Base-by-base conservation (phyloP, 2,329 filamentous ascomycete genomes). In the Sarocladium oryzae region DNA sequence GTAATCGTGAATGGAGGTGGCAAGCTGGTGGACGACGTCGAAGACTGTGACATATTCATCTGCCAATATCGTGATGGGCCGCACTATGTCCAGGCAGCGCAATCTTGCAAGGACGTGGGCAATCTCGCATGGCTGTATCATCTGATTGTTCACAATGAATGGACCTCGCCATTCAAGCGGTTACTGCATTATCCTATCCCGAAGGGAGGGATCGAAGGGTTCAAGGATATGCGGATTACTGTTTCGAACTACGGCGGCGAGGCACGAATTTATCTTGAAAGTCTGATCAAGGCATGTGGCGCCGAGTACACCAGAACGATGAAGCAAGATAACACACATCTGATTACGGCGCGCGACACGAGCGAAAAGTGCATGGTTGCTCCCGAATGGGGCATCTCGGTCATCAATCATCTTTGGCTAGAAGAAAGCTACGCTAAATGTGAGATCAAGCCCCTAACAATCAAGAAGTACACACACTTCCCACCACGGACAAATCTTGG, bases 161-260 rank as follows among this genome's bases (percentile, higher is more conserved):
- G 91, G 88, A 92, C 88, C 2, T 91, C 87, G 11, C 92, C 93
- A 0, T 74, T 90, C 53, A 82, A 83, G 38, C 84, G 89, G 48
- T 76, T 97, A 26, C 74, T 99, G 21, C 93, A 99, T 64, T 99
- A 99, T 58, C 93, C 93, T 0, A 64, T 95, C 13, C 88, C 91
- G 4, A 81, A 79, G 43, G 66, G 84, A 8, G 88, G 89, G 1
- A 83, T 99, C 32, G 81, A 85, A 0, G 91, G 89, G 0, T 96
- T 99, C 63, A 68, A 86, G 53, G 74, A 78, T 7, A 75, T 87
- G 65, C 82, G 78, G 49, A 93, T 99, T 61, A 96, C 90, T 52
- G 77, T 99, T 5, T 97, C 93, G 5, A 99, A 97, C 66, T 99
- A 99, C 64, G 89, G 89, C 41, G 93, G 93, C 28, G 93, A 99